A percentile compares a stretch with the other conserved stretches of the same genome.
Conservation (phyloP, 345 rosid species). For the Syzygium oleosum region DNA sequence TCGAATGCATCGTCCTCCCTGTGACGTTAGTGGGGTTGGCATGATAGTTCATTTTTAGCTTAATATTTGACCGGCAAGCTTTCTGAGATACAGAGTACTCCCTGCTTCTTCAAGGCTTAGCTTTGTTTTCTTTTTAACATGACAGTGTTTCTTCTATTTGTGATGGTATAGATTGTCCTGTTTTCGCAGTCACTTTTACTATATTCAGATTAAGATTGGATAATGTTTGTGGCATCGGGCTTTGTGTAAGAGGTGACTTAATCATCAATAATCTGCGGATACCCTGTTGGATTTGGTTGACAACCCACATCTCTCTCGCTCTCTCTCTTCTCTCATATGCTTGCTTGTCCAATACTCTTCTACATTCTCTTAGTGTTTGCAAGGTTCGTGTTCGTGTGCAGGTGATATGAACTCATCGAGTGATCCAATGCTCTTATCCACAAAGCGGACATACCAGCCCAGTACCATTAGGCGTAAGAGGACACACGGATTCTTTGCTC, state of each 20-base stretch:
- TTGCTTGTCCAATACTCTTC: neutral
- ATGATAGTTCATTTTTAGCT: neutral
- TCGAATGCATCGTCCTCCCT: neutral
- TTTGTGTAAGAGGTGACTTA: neutral
- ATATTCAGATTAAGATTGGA: neutral
- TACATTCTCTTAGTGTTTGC: neutral
- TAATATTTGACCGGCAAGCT: neutral
- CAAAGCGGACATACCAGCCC: slow-evolving; percentile 90
- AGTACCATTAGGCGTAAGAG: slow-evolving; percentile 81
- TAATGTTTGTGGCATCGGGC: neutral
- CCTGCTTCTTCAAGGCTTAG: neutral
- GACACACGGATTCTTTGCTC: slow-evolving; percentile 84
- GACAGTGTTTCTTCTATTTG: neutral
- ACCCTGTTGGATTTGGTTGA: neutral
- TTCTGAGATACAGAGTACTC: neutral
- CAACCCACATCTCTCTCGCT: neutral
- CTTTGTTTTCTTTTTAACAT: neutral
- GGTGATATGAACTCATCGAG: slow-evolving; percentile 43
- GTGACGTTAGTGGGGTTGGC: neutral
- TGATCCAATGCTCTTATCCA: slow-evolving; percentile 67
- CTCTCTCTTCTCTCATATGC: neutral
- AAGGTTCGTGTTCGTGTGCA: slow-evolving; percentile 8
- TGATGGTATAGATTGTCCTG: neutral
- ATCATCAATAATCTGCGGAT: neutral
- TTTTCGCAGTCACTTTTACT: neutral